phyloP scores from a whole-genome alignment of 495 filamentous ascomycete genomes.

The Astrocystis sublimbata region DNA sequence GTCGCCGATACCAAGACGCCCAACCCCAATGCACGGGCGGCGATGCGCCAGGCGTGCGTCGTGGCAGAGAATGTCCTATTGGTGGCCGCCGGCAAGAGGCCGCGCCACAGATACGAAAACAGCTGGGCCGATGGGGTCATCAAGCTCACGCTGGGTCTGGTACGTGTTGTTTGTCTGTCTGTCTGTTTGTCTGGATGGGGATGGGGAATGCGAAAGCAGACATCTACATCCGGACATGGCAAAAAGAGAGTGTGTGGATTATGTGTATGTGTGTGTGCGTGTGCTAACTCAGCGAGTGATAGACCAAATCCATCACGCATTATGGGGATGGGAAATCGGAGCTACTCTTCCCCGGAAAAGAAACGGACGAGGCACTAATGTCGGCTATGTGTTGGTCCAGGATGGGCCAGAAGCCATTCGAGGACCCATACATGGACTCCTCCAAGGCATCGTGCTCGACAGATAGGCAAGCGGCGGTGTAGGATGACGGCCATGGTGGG shows the following conservation, averaged over 20 bases:
- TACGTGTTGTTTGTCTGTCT: conserved; percentile 11
- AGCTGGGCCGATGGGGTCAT: conserved; percentile 30
- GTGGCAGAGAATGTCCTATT: conserved; percentile 31
- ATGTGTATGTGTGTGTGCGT: no score
- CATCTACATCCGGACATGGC: neutral
- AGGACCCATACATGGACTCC: conserved; percentile 15
- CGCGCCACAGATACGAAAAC: conserved; percentile 21
- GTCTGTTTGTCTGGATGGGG: no score
- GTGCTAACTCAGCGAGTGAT: no score
- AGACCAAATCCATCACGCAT: conserved; percentile 30
- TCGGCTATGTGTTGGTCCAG: conserved; percentile 26
- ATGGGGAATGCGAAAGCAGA: neutral
- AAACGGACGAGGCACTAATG: conserved; percentile 30
- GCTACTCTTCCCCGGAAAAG: conserved; percentile 24
- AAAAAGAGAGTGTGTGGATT: no score
- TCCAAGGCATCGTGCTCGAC: neutral
- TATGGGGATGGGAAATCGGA: conserved; percentile 31
- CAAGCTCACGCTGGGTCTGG: conserved; percentile 34
- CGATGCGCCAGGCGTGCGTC: conserved; percentile 28
- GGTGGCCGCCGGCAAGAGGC: conserved; percentile 19
- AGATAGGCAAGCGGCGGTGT: neutral
- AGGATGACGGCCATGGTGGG: no score
- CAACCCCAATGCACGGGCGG: conserved; percentile 30
- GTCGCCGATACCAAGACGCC: conserved; percentile 28
- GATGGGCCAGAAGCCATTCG: conserved; percentile 25